These are phyloP conservation scores for Aspergillus brunneoviolaceus DNA, from an alignment of 2,329 filamentous ascomycete genomes.

Conservation along the genomic window DNA sequence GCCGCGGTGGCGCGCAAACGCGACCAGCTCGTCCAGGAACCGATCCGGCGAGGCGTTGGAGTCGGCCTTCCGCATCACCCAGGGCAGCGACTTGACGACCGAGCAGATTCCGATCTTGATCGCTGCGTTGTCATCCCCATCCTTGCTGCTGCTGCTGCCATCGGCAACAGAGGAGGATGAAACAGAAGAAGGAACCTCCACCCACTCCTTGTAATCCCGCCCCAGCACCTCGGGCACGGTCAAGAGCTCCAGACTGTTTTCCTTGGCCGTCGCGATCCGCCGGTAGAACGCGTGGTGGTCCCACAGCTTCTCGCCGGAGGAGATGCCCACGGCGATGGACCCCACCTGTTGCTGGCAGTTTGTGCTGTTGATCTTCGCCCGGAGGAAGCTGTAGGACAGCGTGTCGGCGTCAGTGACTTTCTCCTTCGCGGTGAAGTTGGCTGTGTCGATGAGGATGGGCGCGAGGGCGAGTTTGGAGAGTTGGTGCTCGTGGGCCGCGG, in stretches of 20 bases:
- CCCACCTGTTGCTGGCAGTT: constrained; percentile 3
- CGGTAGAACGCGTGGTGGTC: constrained; percentile 52
- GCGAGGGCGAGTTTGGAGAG: constrained; percentile 42
- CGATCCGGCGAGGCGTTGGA: constrained; percentile 13
- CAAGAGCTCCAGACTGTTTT: constrained; percentile 53
- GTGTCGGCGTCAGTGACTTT: constrained; percentile 51
- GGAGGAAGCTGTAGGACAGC: constrained; percentile 52
- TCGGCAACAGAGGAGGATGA: neutral
- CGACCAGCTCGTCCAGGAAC: constrained; percentile 44
- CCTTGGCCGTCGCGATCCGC: constrained; percentile 55
- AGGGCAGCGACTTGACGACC: constrained; percentile 57
- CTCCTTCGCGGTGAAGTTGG: constrained; percentile 44
- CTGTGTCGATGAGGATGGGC: constrained; percentile 47
- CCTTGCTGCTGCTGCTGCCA: neutral
- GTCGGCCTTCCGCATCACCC: constrained; percentile 52
- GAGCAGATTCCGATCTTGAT: constrained; percentile 58
- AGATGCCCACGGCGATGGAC: neutral
- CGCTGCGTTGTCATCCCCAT: neutral
- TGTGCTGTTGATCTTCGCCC: constrained; percentile 45
- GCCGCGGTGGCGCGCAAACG: constrained; percentile 47
- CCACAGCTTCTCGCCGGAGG: constrained; percentile 31
- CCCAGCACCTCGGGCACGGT: constrained; percentile 56
- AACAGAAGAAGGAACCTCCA: constrained; percentile 32
- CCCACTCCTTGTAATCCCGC: constrained; percentile 66
- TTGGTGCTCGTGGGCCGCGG: constrained; percentile 24